phyloP scores from a whole-genome alignment of 2,329 filamentous ascomycete genomes.

The Xylariaceae sp. region DNA sequence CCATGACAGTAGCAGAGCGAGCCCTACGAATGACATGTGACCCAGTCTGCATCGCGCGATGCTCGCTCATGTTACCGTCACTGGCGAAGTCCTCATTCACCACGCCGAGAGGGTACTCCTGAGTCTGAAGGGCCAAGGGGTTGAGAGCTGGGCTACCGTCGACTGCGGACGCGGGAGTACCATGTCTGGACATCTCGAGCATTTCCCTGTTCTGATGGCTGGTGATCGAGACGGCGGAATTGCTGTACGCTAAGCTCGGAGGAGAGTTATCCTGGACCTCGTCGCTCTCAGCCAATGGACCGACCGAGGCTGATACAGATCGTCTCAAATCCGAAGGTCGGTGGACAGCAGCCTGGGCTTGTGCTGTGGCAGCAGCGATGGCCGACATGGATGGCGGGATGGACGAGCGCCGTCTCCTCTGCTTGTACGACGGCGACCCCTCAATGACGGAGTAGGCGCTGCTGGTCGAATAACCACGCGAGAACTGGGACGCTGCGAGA shows the following conservation, averaged over 20 bases:
- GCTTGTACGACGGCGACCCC: slow-evolving; percentile 97
- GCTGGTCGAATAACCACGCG: slow-evolving; percentile 63
- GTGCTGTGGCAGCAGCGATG: slow-evolving; percentile 60
- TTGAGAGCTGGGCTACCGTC: slow-evolving; percentile 77
- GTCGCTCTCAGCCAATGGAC: slow-evolving; percentile 73
- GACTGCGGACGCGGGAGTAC: slow-evolving; percentile 80
- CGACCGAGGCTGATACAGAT: slow-evolving; percentile 83
- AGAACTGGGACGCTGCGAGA: slow-evolving; percentile 72
- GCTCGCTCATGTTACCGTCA: slow-evolving; percentile 54
- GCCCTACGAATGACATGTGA: slow-evolving; percentile 81
- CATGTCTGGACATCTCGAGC: slow-evolving; percentile 78
- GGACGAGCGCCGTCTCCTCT: slow-evolving; percentile 86
- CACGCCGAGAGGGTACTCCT: slow-evolving; percentile 58
- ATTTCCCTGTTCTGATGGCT: slow-evolving; percentile 71
- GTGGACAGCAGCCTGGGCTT: slow-evolving; percentile 55
- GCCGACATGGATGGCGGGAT: slow-evolving; percentile 73
- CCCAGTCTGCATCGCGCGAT: slow-evolving; percentile 64
- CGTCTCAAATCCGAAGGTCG: slow-evolving; percentile 85
- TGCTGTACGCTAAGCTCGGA: slow-evolving; percentile 67
- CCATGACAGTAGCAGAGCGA: slow-evolving; percentile 92
- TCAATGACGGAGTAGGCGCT: slow-evolving; percentile 96
- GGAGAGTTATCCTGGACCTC: slow-evolving; percentile 76
- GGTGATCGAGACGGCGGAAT: slow-evolving; percentile 57
- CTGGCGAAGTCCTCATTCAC: slow-evolving; percentile 56
- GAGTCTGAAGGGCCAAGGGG: slow-evolving; percentile 61